These are phyloP conservation scores for Solanum peruvianum DNA, from an alignment of 257 asterid species.

Conservation along the genomic window DNA sequence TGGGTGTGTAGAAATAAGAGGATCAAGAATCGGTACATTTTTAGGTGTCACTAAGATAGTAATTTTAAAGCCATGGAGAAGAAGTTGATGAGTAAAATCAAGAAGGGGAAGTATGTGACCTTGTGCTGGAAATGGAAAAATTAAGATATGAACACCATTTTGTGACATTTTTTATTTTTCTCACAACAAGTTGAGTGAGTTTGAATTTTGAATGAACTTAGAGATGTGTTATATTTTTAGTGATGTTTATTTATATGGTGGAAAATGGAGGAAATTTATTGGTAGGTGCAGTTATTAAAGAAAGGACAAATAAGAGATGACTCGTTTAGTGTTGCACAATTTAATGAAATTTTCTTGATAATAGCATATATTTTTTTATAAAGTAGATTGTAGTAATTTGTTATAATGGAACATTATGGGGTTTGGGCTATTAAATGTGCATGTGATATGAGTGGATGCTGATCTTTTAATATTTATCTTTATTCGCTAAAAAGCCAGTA, in stretches of 20 bases:
- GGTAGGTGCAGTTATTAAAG: not conserved
- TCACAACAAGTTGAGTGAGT: no score
- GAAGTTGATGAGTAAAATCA: constrained; percentile 54
- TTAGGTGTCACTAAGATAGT: constrained; percentile 55
- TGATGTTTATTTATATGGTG: no score
- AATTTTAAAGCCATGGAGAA: constrained; percentile 29
- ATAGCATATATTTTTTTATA: not conserved
- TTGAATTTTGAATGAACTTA: no score
- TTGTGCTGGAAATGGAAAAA: constrained; percentile 82
- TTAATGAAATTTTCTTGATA: no score
- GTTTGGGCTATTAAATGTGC: not conserved
- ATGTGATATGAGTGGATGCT: not conserved
- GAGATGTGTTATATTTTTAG: no score
- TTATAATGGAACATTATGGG: not conserved
- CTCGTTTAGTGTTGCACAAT: no score
- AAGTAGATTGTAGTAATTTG: not conserved
- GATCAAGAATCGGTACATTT: constrained; percentile 34
- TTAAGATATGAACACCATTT: constrained; percentile 30
- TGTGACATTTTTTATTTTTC: no score
- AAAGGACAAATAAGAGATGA: no score
- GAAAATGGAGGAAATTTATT: not conserved
- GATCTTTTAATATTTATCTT: not conserved
- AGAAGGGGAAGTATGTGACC: constrained; percentile 72
- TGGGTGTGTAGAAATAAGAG: constrained; percentile 42
- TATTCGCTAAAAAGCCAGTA: no score